Evolutionary conservation across 2,329 filamentous ascomycete genomes (phyloP), one percentile per base, ranked within the genome.

Genomic region (Alternaria angustiovoidea): DNA sequence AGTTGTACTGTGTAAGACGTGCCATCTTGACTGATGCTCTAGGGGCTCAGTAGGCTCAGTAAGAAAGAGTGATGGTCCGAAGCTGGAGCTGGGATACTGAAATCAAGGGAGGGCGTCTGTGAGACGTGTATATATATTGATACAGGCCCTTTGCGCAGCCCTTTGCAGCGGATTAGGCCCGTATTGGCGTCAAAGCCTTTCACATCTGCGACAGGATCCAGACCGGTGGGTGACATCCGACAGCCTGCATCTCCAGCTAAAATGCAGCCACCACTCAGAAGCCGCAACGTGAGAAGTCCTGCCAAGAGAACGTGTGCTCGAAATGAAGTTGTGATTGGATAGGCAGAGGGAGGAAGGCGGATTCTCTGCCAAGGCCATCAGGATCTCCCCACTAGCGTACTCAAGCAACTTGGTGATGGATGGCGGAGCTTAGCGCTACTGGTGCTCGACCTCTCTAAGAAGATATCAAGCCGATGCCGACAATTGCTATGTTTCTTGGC

Each of bases 1-100:
- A 92, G 70, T 85, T 87, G 78, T 90, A 91, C 69, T 72, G 60
- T 34, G 65, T 68, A 20, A 71, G 69, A 54, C 65, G 67, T 30
- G 69, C 44, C 69, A 71, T 71, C 43, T 62, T 61, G 57, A 46
- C 28, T 60, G 58, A 56, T 51, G 32, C 48, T 56, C 48, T 59
- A 46, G 57, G 54, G 59, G 46, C 44, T 61, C 66, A 69, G 56
- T 53, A 58, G 44, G 62, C 52, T 52, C 34, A 34, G 34, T 51
- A 57, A 36, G 63, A 57, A 65, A 60, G 62, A 64, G 54, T 66
- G 58, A 44, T 61, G 57, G 60, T 60, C 51, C 54, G 55, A 59
- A 61, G 65, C 63, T 61, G 59, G 59, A 64, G 54, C 64, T 69
- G 56, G 61, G 63, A 64, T 62, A 36, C 51, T 51, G 51, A 26